These are phyloP conservation scores for Psophocarpus tetragonolobus DNA, from an alignment of 306 rosid genomes.

Conservation along the genomic window DNA sequence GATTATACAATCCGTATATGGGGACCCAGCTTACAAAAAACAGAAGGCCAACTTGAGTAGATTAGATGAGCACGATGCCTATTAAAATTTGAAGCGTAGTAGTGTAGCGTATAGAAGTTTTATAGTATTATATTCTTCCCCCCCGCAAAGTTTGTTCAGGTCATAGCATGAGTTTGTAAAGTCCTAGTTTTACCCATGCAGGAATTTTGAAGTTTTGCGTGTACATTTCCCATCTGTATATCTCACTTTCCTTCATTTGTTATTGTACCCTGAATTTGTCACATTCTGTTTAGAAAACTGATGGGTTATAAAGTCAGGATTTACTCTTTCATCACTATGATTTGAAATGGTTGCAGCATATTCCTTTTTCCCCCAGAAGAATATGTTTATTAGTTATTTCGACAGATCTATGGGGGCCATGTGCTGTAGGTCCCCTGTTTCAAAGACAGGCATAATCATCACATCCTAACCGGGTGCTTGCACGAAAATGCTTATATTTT, in stretches of 20 bases:
- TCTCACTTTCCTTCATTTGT: background rate
- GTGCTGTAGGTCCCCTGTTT: background rate
- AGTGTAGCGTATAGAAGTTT: constrained; percentile 37
- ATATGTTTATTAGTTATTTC: background rate
- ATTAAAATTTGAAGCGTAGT: constrained; percentile 11
- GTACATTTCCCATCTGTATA: background rate
- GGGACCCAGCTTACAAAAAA: constrained; percentile 57
- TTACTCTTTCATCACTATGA: background rate
- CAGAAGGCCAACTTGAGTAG: constrained; percentile 34
- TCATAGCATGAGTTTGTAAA: constrained; percentile 46
- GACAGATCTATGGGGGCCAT: background rate
- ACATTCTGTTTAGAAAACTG: background rate
- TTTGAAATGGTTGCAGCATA: background rate
- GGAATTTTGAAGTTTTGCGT: background rate
- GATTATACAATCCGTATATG: constrained; percentile 82
- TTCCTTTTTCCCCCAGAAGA: background rate
- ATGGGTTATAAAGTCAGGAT: background rate
- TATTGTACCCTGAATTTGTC: background rate
- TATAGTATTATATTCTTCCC: constrained; percentile 3
- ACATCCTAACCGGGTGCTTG: background rate
- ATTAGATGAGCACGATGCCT: constrained; percentile 34
- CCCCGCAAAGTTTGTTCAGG: constrained; percentile 30
- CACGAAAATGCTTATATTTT: background rate
- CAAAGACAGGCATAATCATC: background rate
- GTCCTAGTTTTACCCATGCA: constrained; percentile 29